Evolutionary conservation across 139 green algal species (phyloP), one percentile per base, ranked within the genome.

Genomic region (Chlorella sp.): DNA sequence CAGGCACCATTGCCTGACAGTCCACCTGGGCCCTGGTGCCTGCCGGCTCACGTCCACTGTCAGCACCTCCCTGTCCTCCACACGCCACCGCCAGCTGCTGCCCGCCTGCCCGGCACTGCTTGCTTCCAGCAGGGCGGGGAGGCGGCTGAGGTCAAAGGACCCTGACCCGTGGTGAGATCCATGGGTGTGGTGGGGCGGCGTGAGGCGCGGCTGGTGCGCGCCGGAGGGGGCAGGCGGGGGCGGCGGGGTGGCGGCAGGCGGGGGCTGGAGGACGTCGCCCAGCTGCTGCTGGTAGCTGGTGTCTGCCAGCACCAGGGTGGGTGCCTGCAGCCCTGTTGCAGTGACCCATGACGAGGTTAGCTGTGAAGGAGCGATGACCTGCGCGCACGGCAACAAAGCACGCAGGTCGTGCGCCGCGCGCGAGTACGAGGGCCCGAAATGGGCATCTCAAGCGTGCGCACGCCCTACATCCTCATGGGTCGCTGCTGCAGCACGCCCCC

Each of bases 31-130:
- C 2, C 76, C 76, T 17, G 70, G 64, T 1, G 55, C 60, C 65
- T 81, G 76, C 26, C 68, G 35, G 17, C 32, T 63, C n/a, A 81
- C 65, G 31, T 81, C 76, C 35, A 81, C 32, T 6, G 76, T 81
- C 26, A 68, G 63, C 20, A 81, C 35, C 42, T 55, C 42, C 17
- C 17, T 55, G 17, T 55, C 42, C 17, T 55, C 42, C 10, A 17
- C 42, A 10, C 42, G 10, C 17, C 42, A 10, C 17, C 42, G 42
- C 42, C 42, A 55, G 42, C 42, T 17, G 17, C 42, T 55, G 42
- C 42, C 42, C 10, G n/a, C n/a, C n/a, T n/a, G n/a, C n/a, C n/a
- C n/a, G n/a, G n/a, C n/a, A n/a, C n/a, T n/a, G n/a, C n/a, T n/a
- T n/a, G n/a, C n/a, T n/a, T 55, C 42, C 42, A 55, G 42, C 42